Evolutionary conservation across 1,284 basidiomycete species (phyloP), one percentile per base, ranked within the genome.

Genomic region (Ganoderma lucidum): DNA sequence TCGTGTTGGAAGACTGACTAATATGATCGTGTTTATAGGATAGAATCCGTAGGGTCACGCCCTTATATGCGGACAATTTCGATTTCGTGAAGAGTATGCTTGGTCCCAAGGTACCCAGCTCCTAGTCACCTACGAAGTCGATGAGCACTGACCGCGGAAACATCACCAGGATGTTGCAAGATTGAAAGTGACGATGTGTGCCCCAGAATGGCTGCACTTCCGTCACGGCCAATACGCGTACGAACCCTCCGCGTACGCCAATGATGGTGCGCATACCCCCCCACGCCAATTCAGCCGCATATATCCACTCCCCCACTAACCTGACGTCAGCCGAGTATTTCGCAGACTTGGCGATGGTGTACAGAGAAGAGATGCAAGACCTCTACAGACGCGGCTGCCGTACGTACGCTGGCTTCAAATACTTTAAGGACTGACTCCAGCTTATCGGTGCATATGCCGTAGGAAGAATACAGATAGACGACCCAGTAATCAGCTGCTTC

Each of bases 121-220:
- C n/a, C n/a, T n/a, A n/a, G n/a, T n/a, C 39, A 48, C 37, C 37
- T 2, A 12, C 37, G 15, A 23, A 15, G 2, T 28, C 35, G 30
- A 32, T 14, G 23, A 70, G 83, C 42, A 23, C 41, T 61, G 9
- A 63, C 30, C 10, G 48, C 23, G 0, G 28, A 15, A 32, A 56
- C 19, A 12, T 3, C 39, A 19, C 14, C 62, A 89, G 86, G 88
- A 91, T 72, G 84, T 88, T 66, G 82, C 85, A 73, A 81, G 86
- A 74, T 86, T 93, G 79, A 94, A 94, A 79, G 76, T 94, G 66
- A 93, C 91, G 10, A 86, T 94, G 77, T 90, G 88, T 72, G 86
- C 90, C 0, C 92, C 92, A 2, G 87, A 88, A 15, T 93, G 91
- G 92, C 90, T 89, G 78, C 91, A 93, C 78, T 84, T 92, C 63